These are phyloP conservation scores for Aspergillus vadensis DNA, from an alignment of 2,329 filamentous ascomycete species.

Conservation along the genomic window DNA sequence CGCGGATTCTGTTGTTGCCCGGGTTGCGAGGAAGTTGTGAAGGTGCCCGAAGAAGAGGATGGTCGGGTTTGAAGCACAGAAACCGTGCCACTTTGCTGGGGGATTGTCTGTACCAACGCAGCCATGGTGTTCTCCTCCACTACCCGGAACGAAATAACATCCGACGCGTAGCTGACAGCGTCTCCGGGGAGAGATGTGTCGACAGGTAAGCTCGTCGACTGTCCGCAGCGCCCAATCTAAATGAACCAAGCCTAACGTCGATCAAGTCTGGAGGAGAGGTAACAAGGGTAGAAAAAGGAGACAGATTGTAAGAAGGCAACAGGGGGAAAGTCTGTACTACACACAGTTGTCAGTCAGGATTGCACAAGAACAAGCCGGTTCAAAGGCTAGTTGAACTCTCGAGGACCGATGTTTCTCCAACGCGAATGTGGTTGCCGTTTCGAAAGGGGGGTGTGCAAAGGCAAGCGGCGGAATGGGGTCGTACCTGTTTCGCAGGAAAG, in stretches of 20 bases:
- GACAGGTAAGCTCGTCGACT: conserved; percentile 12
- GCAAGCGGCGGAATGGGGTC: background rate
- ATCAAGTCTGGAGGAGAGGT: conserved; percentile 15
- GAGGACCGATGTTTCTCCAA: conserved; percentile 12
- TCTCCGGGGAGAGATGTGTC: conserved; percentile 16
- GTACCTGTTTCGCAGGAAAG: conserved; percentile 35
- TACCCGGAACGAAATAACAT: conserved; percentile 20
- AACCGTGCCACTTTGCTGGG: conserved; percentile 71
- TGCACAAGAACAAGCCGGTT: conserved; percentile 20
- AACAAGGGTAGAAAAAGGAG: conserved; percentile 10
- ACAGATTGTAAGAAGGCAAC: conserved; percentile 23
- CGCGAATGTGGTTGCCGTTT: conserved; percentile 8
- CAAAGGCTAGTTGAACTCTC: conserved; percentile 16
- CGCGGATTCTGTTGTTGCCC: conserved; percentile 43
- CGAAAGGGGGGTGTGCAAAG: conserved; percentile 12
- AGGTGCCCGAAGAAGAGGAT: conserved; percentile 63
- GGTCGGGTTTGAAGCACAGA: conserved; percentile 76
- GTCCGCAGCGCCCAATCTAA: conserved; percentile 12
- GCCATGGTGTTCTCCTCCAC: conserved; percentile 64
- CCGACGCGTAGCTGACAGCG: conserved; percentile 26
- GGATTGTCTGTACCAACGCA: conserved; percentile 79
- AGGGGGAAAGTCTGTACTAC: conserved; percentile 23
- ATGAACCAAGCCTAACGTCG: conserved; percentile 19
- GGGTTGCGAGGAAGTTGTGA: conserved; percentile 41
- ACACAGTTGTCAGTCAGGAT: conserved; percentile 30